Evolutionary conservation across 1,284 basidiomycete genomes (phyloP), one percentile per base, ranked within the genome.

Genomic region (Rugosomyces carneus): DNA sequence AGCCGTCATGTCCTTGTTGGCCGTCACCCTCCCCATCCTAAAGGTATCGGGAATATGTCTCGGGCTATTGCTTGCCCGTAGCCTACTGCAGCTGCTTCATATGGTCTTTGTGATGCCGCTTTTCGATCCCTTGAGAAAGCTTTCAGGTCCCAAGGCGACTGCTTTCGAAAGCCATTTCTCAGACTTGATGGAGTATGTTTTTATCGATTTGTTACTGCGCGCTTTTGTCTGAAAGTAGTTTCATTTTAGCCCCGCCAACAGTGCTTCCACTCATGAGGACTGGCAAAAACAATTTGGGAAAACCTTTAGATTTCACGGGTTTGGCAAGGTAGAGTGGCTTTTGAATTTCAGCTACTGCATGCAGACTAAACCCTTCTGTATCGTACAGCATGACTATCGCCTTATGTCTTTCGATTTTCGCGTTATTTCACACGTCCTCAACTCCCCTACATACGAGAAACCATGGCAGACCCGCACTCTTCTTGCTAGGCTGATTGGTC

Each of bases 391-490:
- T 48, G 77, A 80, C 54, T 70, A 70, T 47, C 72, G 78, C 23
- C 57, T 80, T 8, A 64, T 80, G 59, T 70, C 76, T 0, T 69
- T 78, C 41, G 77, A 80, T 55, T 64, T 72, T 39, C 67, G 69
- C 6, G 71, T 68, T 10, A 58, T 78, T 13, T 61, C 69, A 3
- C 69, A 79, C 56, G 60, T 80, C 16, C 63, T 80, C 24, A 73
- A 64, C 50, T 73, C 72, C 4, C 56, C 71, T 1, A 53, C 61
- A 4, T 80, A 72, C 49, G 71, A 77, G 53, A 79, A 77, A 53
- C 77, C 78, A 13, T 75, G 72, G 73, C 73, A 75, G 53, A 78
- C 77, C 1, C 68, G 74, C 11, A 51, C 61, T 23, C 59, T 76
- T 27, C 59, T 80, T n/a, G 60, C 68, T 11, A 64, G 64, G 20